Conservation (phyloP, 306 rosid species). For the Prunus mira region DNA sequence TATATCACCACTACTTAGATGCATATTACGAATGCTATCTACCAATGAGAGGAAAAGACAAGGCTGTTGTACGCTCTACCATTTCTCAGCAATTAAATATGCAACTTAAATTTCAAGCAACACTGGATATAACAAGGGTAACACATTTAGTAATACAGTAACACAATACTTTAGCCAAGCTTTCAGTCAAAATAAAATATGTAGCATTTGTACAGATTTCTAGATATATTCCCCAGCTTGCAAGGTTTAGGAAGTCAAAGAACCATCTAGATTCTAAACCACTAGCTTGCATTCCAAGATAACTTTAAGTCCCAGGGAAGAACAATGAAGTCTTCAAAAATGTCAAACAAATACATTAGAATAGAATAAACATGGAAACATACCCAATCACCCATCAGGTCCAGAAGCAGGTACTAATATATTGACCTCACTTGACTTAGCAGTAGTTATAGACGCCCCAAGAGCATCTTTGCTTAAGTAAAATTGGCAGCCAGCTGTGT, state of each 20-base stretch:
- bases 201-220: not conserved
- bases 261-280: not conserved
- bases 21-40: not conserved
- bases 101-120: not conserved
- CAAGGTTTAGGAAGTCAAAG: not conserved
- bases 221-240: not conserved
- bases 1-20: not conserved
- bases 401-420: conserved; percentile 75
- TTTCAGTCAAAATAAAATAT: not conserved
- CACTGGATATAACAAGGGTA: not conserved
- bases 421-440: conserved; percentile 96
- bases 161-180: not conserved
- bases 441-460: conserved; percentile 75
- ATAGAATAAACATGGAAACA: conserved; percentile 27
- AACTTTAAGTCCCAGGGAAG: not conserved
- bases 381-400: conserved; percentile 91
- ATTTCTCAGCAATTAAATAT: not conserved
- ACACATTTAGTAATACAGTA: not conserved
- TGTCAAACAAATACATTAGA: not conserved
- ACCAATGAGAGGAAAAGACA: not conserved
- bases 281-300: not conserved
- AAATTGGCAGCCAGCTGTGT: conserved; percentile 84
- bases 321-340: not conserved
- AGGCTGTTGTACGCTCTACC: not conserved
- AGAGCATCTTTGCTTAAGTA: conserved; percentile 87